A percentile compares a stretch with the other conserved stretches of the same genome.
Conservation (phyloP, 2,329 filamentous ascomycete species). For the Pestalotiopsis sp. region DNA sequence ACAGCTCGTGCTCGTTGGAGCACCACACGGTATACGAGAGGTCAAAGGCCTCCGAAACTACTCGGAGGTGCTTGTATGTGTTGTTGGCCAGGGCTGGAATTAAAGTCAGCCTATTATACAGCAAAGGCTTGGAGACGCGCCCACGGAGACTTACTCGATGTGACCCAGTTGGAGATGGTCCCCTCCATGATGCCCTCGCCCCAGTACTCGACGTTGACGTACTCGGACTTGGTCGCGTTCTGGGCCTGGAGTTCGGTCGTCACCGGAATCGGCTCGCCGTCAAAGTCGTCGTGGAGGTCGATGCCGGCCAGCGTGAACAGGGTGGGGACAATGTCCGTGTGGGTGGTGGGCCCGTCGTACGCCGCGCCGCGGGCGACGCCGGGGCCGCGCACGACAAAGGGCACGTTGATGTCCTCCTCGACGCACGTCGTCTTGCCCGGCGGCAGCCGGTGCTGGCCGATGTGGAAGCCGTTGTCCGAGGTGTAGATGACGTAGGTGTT, state of each 20-base stretch:
- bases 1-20: conserved; percentile 65
- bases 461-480: conserved; percentile 49
- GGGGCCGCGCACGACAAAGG: conserved; percentile 45
- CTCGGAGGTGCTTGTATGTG: conserved; percentile 45
- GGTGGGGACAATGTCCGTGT: conserved; percentile 47
- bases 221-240: conserved; percentile 32
- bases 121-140: not conserved
- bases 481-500: conserved; percentile 47
- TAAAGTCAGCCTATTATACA: not conserved
- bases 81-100: conserved; percentile 24
- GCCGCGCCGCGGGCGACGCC: conserved; percentile 34
- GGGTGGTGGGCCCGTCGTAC: conserved; percentile 39
- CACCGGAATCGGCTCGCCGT: conserved; percentile 9
- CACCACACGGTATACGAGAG: conserved; percentile 59
- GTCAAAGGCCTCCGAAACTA: conserved; percentile 25
- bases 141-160: not conserved
- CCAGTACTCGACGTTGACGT: conserved; percentile 45
- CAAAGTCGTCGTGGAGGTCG: conserved; percentile 24
- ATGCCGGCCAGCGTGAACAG: conserved; percentile 35
- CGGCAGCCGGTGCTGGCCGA: conserved; percentile 45
- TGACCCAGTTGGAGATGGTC: not conserved
- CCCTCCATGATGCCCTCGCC: conserved; percentile 23
- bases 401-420: conserved; percentile 48
- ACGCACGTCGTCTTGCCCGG: conserved; percentile 46
- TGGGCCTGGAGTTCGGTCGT: conserved; percentile 3